These are phyloP conservation scores for Calonectria honghensis DNA, from an alignment of 2,329 filamentous ascomycete species.

Conservation along the genomic window DNA sequence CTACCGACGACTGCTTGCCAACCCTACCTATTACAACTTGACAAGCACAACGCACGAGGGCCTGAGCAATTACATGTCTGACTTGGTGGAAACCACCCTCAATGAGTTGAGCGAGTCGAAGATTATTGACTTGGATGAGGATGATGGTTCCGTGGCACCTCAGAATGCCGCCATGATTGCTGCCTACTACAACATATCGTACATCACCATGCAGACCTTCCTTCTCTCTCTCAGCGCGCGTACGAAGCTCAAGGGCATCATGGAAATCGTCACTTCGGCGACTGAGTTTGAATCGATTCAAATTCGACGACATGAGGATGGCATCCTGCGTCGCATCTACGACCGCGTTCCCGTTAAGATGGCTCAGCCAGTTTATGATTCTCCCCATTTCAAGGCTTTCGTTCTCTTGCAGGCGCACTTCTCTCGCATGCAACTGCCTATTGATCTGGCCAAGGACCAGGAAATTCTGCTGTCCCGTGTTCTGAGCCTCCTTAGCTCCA, in stretches of 20 bases:
- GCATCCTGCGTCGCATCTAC: slow-evolving; percentile 91
- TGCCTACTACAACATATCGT: slow-evolving; percentile 99
- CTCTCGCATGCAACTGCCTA: slow-evolving; percentile 95
- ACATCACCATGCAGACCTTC: slow-evolving; percentile 99
- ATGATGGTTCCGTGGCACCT: slow-evolving; percentile 91
- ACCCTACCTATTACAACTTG: slow-evolving; percentile 96
- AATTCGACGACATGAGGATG: slow-evolving; percentile 93
- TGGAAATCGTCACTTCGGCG: slow-evolving; percentile 97
- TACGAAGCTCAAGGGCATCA: slow-evolving; percentile 96
- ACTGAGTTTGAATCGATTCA: slow-evolving; percentile 98
- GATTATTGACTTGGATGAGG: slow-evolving; percentile 96
- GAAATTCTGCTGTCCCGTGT: slow-evolving; percentile 90
- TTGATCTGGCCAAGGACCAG: slow-evolving; percentile 97
- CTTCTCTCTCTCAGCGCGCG: slow-evolving; percentile 89
- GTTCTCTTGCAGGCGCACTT: slow-evolving; percentile 98
- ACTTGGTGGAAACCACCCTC: slow-evolving; percentile 93
- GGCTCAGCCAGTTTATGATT: slow-evolving; percentile 88
- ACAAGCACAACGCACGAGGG: slow-evolving; percentile 92
- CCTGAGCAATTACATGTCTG: slow-evolving; percentile 94
- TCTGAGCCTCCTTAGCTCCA: slow-evolving; percentile 90
- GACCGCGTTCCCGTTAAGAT: slow-evolving; percentile 97
- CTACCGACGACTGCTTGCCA: slow-evolving; percentile 94
- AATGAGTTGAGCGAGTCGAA: slow-evolving; percentile 94
- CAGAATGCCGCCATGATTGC: slow-evolving; percentile 98
- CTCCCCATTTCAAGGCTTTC: slow-evolving; percentile 98